Percentiles rank a stretch among this genome's conserved stretches.
Evolutionary conservation across 2,329 filamentous ascomycete species (phyloP).

Genomic region (Sporothrix luriei): DNA sequence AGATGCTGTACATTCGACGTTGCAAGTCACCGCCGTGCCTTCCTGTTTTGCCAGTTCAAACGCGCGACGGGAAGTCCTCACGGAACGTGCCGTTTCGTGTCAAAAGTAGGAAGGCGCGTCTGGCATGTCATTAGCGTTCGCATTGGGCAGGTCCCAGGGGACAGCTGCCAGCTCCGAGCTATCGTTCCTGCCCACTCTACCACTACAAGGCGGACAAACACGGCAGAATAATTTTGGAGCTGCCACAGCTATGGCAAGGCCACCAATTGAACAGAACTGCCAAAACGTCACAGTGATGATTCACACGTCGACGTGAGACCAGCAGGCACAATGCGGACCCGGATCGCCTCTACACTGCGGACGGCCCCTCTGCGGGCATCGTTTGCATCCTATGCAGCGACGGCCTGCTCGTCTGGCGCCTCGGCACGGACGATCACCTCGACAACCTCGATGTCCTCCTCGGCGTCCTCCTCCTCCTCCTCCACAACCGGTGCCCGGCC

Average conservation of each 20-base stretch:
- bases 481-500: no score
- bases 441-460: neutral
- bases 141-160: neutral
- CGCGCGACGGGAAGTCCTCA: neutral
- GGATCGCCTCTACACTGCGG: slow-evolving; percentile 16
- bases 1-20: neutral
- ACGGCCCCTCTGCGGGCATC: neutral
- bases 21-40: neutral
- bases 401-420: neutral
- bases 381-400: neutral
- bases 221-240: slow-evolving; percentile 25
- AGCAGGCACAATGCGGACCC: slow-evolving; percentile 3
- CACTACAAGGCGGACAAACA: neutral
- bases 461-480: no score
- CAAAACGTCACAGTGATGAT: neutral
- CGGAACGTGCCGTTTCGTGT: slow-evolving; percentile 24
- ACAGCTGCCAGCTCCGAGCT: neutral
- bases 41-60: neutral
- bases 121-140: neutral
- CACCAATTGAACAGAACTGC: neutral
- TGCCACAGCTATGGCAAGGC: neutral
- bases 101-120: slow-evolving; percentile 17
- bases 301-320: neutral
- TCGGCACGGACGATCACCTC: neutral
- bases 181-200: neutral